A percentile compares a stretch with the other conserved stretches of the same genome.
Evolutionary conservation across 2,329 filamentous ascomycete genomes (phyloP).

Genomic region (Aspergillus sp.): DNA sequence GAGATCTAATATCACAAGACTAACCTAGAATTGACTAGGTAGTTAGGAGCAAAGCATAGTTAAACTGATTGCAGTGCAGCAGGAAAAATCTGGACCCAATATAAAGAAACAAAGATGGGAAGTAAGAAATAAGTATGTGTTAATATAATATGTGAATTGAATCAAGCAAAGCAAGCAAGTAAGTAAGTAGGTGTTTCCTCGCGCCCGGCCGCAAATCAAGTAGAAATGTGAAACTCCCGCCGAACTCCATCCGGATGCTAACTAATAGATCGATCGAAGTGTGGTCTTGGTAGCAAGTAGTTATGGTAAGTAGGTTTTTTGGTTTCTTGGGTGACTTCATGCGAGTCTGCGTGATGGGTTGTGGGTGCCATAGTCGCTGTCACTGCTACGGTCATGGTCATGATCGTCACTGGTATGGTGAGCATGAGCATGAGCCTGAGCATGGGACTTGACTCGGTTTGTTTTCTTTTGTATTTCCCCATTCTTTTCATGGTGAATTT

Average conservation of each 20-base stretch:
- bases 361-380: no score
- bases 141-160: no score
- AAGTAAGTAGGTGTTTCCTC: background rate
- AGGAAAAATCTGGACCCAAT: background rate
- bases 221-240: background rate
- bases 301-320: background rate
- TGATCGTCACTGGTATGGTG: no score
- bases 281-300: background rate
- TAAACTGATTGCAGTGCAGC: background rate
- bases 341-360: no score
- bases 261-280: background rate
- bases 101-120: background rate
- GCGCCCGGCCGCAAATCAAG: background rate
- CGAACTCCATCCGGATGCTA: background rate
- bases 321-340: background rate
- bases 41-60: background rate
- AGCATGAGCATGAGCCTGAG: no score
- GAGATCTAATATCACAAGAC: background rate
- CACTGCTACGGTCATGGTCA: rapidly evolving
- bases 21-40: background rate
- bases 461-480: no score
- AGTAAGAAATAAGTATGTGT: background rate
- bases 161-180: no score
- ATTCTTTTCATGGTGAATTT: no score
- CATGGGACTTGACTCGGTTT: no score